Base-by-base conservation (phyloP, 2,329 filamentous ascomycete genomes). In the Nothophoma quercina region DNA sequence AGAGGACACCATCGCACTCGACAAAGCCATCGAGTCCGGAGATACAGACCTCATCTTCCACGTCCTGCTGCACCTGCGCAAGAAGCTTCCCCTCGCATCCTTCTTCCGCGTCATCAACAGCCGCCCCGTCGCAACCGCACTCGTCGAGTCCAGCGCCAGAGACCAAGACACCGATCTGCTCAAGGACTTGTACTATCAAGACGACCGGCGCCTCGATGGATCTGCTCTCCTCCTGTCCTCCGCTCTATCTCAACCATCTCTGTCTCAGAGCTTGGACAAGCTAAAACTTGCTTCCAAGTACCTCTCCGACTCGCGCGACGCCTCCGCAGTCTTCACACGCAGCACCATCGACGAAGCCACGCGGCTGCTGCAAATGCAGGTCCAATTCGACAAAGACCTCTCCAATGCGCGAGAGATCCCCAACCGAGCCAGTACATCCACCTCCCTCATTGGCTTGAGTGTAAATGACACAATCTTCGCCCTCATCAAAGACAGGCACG, bases 101-200 rank as follows among this genome's bases (percentile, higher is more conserved):
- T 99, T 99, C 80, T 98, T 99, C 81, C 87, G 92, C 41, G 88
- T 88, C 38, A 91, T 98, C 76, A 97, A 93, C 73, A 85, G 83
- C 45, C 86, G 93, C 1, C 92, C 93, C 0, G 83, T 91, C 21
- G 95, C 95, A 4, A 92, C 91, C 2, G 91, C 95, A 0, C 83
- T 99, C 9, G 90, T 99, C 19, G 95, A 99, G 74, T 85, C 91
- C 1, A 88, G 88, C 0, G 93, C 95, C 0, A 81, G 83, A 42
- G 86, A 90, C 42, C 89, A 96, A 65, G 92, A 96, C 64, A 83
- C 85, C 0, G 86, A 89, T 46, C 75, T 99, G 18, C 84, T 99
- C 21, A 99, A 98, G 68, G 95, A 98, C 69, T 80, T 99, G 3
- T 99, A 95, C 77, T 99, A 99, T 72, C 95, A 98, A 76, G 95